Percentiles rank a stretch among this genome's conserved stretches.
These are phyloP conservation scores for Glebionis coronaria DNA, from an alignment of 129 eudicot species.

Conservation along the genomic window DNA sequence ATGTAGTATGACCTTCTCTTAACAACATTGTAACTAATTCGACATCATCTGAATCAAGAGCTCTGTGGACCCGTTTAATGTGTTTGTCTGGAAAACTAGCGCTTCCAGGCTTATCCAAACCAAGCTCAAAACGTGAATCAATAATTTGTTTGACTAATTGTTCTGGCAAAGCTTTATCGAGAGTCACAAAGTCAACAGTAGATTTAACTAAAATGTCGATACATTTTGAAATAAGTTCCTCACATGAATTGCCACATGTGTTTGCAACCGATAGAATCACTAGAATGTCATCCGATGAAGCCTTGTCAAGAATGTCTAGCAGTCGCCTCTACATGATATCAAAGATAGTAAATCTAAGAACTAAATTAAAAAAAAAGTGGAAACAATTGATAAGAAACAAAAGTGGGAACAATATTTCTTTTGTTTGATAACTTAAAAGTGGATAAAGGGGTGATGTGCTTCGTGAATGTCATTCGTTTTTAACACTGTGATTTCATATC, in stretches of 20 bases:
- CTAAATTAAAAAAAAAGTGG: background rate
- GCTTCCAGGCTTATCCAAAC: slow-evolving; percentile 54
- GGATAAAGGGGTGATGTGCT: background rate
- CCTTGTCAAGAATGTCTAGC: slow-evolving; percentile 67
- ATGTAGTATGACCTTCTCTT: slow-evolving; percentile 73
- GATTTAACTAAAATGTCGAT: slow-evolving; percentile 67
- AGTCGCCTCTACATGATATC: slow-evolving; percentile 50
- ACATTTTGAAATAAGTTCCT: slow-evolving; percentile 51
- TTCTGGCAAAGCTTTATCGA: slow-evolving; percentile 77
- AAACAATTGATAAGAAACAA: background rate
- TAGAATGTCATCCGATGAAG: slow-evolving; percentile 63
- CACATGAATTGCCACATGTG: slow-evolving; percentile 61
- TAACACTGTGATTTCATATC: background rate
- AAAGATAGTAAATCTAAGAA: background rate
- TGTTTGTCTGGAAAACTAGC: slow-evolving; percentile 69
- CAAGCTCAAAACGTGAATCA: slow-evolving; percentile 53
- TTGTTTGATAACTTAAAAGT: background rate
- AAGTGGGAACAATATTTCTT: slow-evolving; percentile 3
- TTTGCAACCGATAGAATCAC: slow-evolving; percentile 75
- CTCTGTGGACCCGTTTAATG: slow-evolving; percentile 88
- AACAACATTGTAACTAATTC: slow-evolving; percentile 84
- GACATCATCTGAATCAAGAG: slow-evolving; percentile 93
- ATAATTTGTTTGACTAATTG: slow-evolving; percentile 58
- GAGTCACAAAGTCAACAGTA: slow-evolving; percentile 68
- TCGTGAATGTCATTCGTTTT: background rate